A percentile compares a stretch with the other conserved stretches of the same genome.
Conservation (phyloP, 176 grass and related monocot genomes). For the bread wheat (Triticum aestivum) region IWGSC_CS_RefSeq_v2.1 NC_057796.1:215206861-215207360, state of each 20-base stretch:
- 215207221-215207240: conserved; percentile 42
- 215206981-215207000: conserved; percentile 5
- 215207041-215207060: not conserved
- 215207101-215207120: conserved; percentile 8
- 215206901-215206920: not conserved
- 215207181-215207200: conserved; percentile 41
- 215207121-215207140: conserved; percentile 5
- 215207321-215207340: conserved; percentile 14
- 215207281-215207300: conserved; percentile 3
- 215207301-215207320: conserved; percentile 1
- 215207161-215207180: conserved; percentile 21
- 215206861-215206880: conserved; percentile 6
- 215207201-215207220: not conserved
- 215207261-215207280: conserved; percentile 12
- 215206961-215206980: not conserved
- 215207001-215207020: conserved; percentile 6
- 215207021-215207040: conserved; percentile 3
- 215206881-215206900: not conserved
- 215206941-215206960: conserved; percentile 32
- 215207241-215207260: conserved; percentile 29
- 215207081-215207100: conserved; percentile 14
- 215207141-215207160: conserved; percentile 24
- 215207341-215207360: no score
- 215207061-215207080: conserved; percentile 31
- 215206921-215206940: conserved; percentile 26